A percentile compares a stretch with the other conserved stretches of the same genome.
phyloP scores from a whole-genome alignment of 345 rosid species.

The Mercurialis annua region DNA sequence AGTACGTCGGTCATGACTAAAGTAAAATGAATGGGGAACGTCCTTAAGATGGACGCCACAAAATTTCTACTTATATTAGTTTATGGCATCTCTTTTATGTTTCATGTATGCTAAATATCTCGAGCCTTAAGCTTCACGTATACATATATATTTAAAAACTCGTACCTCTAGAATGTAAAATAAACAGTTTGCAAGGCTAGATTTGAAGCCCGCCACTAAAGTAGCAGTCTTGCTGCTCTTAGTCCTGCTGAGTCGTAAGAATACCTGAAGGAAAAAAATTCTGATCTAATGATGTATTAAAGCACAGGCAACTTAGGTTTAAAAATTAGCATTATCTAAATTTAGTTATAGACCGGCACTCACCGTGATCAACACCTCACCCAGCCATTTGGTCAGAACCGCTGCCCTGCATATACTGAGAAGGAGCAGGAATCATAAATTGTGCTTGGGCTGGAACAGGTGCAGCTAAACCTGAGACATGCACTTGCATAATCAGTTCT shows the following conservation, averaged over 20 bases:
- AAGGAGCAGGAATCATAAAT: slow-evolving; percentile 65
- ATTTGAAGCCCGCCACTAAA: slow-evolving; percentile 75
- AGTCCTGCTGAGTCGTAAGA: slow-evolving; percentile 75
- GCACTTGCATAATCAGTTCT: slow-evolving; percentile 10
- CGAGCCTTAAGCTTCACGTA: background rate
- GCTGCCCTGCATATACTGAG: slow-evolving; percentile 74
- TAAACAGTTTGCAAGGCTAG: slow-evolving; percentile 75
- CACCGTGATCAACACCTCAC: slow-evolving; percentile 61
- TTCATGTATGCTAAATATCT: background rate
- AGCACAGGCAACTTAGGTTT: background rate
- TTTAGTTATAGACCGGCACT: slow-evolving; percentile 15
- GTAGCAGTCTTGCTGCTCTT: slow-evolving; percentile 77
- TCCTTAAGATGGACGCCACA: background rate
- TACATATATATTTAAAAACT: background rate
- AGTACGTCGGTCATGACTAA: background rate
- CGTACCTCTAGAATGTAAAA: slow-evolving; percentile 80
- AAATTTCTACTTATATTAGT: background rate
- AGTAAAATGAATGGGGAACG: background rate
- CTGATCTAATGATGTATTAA: background rate
- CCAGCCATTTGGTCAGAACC: slow-evolving; percentile 83
- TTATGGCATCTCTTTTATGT: background rate
- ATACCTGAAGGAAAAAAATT: slow-evolving; percentile 38
- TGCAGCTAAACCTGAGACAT: slow-evolving; percentile 45
- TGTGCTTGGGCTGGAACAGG: slow-evolving; percentile 60
- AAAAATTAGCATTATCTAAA: background rate